Evolutionary conservation across 1,139 yeast genomes (phyloP).

Genomic region (Geotrichum restrictum): DNA sequence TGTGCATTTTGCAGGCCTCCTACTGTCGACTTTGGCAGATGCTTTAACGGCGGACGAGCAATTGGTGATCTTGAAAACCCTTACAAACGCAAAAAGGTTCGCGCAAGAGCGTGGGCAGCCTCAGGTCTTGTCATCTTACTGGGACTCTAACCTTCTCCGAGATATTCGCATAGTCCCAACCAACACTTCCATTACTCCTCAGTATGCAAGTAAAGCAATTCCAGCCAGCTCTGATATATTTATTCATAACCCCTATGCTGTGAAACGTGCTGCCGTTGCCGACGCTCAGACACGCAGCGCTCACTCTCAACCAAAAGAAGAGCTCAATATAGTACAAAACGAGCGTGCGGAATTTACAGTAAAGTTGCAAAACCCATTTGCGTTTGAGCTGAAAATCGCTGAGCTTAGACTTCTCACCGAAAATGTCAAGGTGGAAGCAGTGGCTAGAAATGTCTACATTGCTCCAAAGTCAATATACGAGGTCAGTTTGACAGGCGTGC

Average conservation of each 20-base stretch:
- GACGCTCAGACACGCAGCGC: background rate
- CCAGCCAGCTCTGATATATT: conserved; percentile 28
- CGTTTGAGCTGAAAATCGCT: conserved; percentile 63
- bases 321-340: conserved; percentile 27
- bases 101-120: conserved; percentile 33
- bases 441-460: conserved; percentile 34
- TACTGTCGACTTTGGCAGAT: conserved; percentile 54
- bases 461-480: conserved; percentile 44
- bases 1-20: conserved; percentile 47
- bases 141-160: conserved; percentile 70
- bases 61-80: conserved; percentile 31
- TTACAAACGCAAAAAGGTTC: conserved; percentile 32
- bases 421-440: conserved; percentile 28
- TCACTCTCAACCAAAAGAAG: background rate
- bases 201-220: conserved; percentile 5
- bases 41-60: conserved; percentile 52
- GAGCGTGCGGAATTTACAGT: conserved; percentile 43
- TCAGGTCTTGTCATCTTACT: conserved; percentile 44
- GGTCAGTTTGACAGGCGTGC: conserved; percentile 45
- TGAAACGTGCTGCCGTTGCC: conserved; percentile 24
- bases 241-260: conserved; percentile 43
- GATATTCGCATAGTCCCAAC: conserved; percentile 36
- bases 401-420: conserved; percentile 42
- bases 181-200: conserved; percentile 21
- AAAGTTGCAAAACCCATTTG: conserved; percentile 73